These are phyloP conservation scores for Globisporangium cederbergense DNA, from an alignment of 352 stramenopile species.

Conservation along the genomic window DNA sequence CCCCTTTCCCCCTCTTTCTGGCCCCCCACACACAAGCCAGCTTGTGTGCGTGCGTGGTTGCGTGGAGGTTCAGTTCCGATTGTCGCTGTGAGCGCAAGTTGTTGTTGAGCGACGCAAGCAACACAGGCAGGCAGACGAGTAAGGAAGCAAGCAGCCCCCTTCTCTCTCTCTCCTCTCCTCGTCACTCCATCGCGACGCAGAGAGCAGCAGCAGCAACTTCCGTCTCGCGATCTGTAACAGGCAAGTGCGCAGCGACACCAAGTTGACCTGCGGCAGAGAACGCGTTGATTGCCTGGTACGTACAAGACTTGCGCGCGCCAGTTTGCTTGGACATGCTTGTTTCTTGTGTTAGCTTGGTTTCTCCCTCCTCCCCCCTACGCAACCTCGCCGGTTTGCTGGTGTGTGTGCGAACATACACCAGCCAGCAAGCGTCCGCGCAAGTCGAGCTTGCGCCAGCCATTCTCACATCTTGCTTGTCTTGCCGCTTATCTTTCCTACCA, in stretches of 20 bases:
- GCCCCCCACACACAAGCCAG: neutral
- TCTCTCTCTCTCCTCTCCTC: constrained; percentile 1
- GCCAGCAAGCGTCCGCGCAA: neutral
- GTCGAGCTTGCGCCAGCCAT: neutral
- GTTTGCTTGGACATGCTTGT: neutral
- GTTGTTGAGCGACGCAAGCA: constrained; percentile 8
- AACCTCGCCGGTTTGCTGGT: neutral
- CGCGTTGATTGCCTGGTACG: neutral
- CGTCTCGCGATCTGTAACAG: neutral
- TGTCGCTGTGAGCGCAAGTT: constrained; percentile 14
- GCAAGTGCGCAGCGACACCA: neutral
- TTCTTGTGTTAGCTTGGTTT: neutral
- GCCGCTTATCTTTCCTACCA: too few relatives aligned
- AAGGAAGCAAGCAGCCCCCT: neutral
- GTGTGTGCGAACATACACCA: neutral
- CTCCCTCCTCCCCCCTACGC: neutral
- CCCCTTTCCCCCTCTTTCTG: constrained; percentile 1
- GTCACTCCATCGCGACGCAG: neutral
- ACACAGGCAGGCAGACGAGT: neutral
- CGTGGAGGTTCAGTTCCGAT: constrained; percentile 18
- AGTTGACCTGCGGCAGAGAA: constrained; percentile 1
- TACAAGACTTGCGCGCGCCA: neutral
- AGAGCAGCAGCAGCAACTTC: neutral
- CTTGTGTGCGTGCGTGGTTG: neutral
- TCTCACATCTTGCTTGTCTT: constrained; percentile 1